Evolutionary conservation across 2,329 filamentous ascomycete species (phyloP).

Genomic region (Phoma sp.): DNA sequence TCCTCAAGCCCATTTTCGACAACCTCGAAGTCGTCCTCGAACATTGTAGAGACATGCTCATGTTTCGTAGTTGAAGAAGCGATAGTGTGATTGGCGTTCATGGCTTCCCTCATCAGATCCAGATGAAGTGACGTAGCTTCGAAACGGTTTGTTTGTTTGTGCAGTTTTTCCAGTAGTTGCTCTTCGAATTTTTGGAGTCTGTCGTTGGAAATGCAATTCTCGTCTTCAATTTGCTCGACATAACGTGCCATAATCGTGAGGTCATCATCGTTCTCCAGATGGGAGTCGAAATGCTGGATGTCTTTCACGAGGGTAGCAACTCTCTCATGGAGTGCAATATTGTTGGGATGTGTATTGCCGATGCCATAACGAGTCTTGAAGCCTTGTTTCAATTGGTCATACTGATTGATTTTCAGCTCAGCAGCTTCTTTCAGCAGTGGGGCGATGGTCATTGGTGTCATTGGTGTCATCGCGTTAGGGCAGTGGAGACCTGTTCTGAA

Average conservation of each 20-base stretch:
- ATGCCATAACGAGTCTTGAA: constrained; percentile 57
- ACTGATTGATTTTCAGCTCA: constrained; percentile 60
- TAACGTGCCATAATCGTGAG: constrained; percentile 58
- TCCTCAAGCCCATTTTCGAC: constrained; percentile 63
- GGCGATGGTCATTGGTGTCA: constrained; percentile 21
- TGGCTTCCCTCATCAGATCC: constrained; percentile 52
- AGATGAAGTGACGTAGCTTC: constrained; percentile 64
- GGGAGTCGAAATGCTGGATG: constrained; percentile 44
- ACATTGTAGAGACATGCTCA: constrained; percentile 29
- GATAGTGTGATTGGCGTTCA: constrained; percentile 39
- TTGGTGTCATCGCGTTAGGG: constrained; percentile 7
- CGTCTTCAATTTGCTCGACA: constrained; percentile 60
- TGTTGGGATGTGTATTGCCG: constrained; percentile 17
- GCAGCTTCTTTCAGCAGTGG: constrained; percentile 29
- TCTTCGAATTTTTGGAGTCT: constrained; percentile 57
- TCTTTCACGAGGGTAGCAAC: constrained; percentile 46
- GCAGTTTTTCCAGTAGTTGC: constrained; percentile 55
- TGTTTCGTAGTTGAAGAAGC: constrained; percentile 19
- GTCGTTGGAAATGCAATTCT: constrained; percentile 58
- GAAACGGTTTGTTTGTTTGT: constrained; percentile 60
- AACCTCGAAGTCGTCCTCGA: constrained; percentile 52
- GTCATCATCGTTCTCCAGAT: constrained; percentile 43
- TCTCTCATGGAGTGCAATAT: constrained; percentile 38
- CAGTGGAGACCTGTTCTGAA: background rate
- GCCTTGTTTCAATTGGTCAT: constrained; percentile 58